These are phyloP conservation scores for Rhynchospora pubera DNA, from an alignment of 176 grass and related monocot species.

Conservation along the genomic window DNA sequence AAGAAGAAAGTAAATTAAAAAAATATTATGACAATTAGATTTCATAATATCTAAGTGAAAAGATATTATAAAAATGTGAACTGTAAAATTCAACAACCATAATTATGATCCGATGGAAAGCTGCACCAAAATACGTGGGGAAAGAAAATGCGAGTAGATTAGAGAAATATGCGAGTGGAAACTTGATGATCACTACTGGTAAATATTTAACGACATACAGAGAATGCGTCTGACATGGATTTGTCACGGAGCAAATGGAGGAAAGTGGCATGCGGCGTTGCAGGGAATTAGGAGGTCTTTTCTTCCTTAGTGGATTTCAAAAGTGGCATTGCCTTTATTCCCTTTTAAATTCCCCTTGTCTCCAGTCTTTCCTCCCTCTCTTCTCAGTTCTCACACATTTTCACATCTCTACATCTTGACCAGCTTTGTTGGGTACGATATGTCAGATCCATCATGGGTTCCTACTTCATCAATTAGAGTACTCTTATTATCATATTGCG, in stretches of 20 bases:
- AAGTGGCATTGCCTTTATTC: neutral
- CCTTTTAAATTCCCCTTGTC: neutral
- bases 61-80: too few relatives aligned
- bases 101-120: too few relatives aligned
- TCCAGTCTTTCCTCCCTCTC: neutral
- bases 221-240: conserved; percentile 1
- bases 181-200: neutral
- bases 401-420: conserved; percentile 2
- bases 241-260: conserved; percentile 21
- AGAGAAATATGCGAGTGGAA: neutral
- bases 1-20: too few relatives aligned
- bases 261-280: conserved; percentile 6
- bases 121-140: too few relatives aligned
- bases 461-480: neutral
- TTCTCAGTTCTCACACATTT: neutral
- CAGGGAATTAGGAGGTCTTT: conserved; percentile 21
- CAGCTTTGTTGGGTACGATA: neutral
- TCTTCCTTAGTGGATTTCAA: conserved; percentile 19
- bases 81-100: too few relatives aligned
- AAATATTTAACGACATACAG: neutral
- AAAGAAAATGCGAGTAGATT: neutral
- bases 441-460: neutral
- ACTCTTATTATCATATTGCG: neutral
- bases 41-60: too few relatives aligned
- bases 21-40: too few relatives aligned